Evolutionary conservation across 805 yeast species (phyloP), one percentile per base, ranked within the genome.

Genomic region (Diddensiella transvaalensis): DNA sequence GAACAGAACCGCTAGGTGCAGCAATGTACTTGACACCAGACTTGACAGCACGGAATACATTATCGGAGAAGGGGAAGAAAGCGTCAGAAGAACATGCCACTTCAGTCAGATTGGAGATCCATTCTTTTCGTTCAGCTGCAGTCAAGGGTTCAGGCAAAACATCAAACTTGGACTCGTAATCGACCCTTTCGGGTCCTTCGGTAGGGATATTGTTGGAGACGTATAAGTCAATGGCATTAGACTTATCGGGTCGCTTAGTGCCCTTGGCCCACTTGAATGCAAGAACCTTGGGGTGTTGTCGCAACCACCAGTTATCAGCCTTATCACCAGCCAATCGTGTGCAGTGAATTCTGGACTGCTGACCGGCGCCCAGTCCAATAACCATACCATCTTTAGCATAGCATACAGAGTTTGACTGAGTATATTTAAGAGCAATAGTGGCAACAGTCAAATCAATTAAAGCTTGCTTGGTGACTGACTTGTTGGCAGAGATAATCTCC

Each of bases 61-160:
- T 93, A 71, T 93, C 99, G 58, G 98, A 93, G 93, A 93, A 93
- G 72, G 99, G 99, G 95, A 93, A 93, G 82, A 93, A 93, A 23
- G 99, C 99, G 68, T 93, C 99, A 2, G 97, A 89, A 15, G 96
- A 85, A 60, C 90, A 76, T 10, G 98, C 89, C 49, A 93, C 99
- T 60, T 87, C 82, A 51, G 74, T 79, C 68, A 89, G 78, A 73
- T 89, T 80, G 53, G 72, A 61, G 57, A 85, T 71, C 98, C 98
- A 93, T 61, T 86, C 96, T 56, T 74, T 73, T 72, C 91, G 87
- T 76, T 93, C 99, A 55, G 76, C 81, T 22, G 69, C 71, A 44
- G 96, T 83, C 60, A 93, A 76, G 46, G 96, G 96, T 59, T 72
- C 76, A 59, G 99, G 99, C 30, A 90, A 60, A 56, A 71, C 82